Base-by-base conservation (phyloP, 2,329 filamentous ascomycete genomes). In the Teratosphaeria zuluensis region DNA sequence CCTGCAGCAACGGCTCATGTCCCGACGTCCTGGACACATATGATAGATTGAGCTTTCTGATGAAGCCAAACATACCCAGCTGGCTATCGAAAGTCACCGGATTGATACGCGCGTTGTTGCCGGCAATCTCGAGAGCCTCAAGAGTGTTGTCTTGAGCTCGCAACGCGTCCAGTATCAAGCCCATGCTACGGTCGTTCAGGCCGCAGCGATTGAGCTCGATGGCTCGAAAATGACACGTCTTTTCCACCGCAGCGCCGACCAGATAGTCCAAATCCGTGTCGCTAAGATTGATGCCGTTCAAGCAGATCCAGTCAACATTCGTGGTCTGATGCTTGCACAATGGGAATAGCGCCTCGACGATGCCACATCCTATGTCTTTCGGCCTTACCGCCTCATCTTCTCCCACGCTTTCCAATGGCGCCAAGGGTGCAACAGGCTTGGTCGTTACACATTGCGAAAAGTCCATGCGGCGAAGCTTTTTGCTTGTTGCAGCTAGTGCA, bases 191-290 rank as follows among this genome's bases (percentile, higher is more conserved):
- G 65, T 84, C 82, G 24, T 75, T 81, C 53, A 85, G 69, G 7
- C 79, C 81, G 65, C 86, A 89, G 52, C 83, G 79, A 55, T 84
- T 84, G 57, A 88, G 77, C 66, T 89, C 86, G 19, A 89, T 76
- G 1, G 84, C 86, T 54, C 86, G 82, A 56, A 89, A 76, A 65
- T 86, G 83, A 58, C 85, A 86, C 30, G 76, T 77, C 63, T 80
- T 78, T 61, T 87, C 84, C 1, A 85, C 84, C 9, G 85, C 83
- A n/a, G 85, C 84, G 63, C 85, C 84, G 52, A 88, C 83, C 53
- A 87, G 66, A 63, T 82, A 82, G 62, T 89, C 86, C 56, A 89
- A 74, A 71, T 89, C 87, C 0, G 84, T 83, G 57, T 89, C 86
- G 48, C 84, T 85, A n/a, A 89, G 78, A 60, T 82, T 80, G 61